Conservation (phyloP, 257 asterid genomes). For the Cinchona pubescens region DNA sequence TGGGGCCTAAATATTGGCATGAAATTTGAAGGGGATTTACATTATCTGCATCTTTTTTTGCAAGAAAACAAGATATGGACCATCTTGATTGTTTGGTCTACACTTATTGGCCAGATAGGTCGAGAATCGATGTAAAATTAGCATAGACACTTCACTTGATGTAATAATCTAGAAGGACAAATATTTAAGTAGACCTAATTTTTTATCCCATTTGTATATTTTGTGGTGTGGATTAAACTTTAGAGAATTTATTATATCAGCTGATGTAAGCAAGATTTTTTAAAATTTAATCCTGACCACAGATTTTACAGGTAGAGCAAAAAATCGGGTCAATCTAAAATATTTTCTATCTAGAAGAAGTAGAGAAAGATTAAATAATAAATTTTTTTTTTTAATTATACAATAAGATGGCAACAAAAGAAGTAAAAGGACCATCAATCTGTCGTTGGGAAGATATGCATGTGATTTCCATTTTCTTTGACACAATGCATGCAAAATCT, state of each 20-base stretch:
- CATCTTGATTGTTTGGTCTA: neutral
- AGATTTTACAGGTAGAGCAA: too few species aligned
- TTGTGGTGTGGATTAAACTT: too few species aligned
- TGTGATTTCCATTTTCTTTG: neutral
- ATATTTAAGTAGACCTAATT: too few species aligned
- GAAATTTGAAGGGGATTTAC: slow-evolving; percentile 1
- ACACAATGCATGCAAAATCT: neutral
- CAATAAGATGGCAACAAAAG: too few species aligned
- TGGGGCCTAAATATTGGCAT: neutral
- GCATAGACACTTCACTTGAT: neutral
- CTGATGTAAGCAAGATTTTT: too few species aligned
- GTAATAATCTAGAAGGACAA: neutral
- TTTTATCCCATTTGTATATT: too few species aligned
- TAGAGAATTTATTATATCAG: too few species aligned
- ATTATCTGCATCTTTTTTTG: neutral
- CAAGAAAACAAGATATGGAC: neutral
- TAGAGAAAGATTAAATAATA: too few species aligned
- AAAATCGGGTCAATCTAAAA: too few species aligned
- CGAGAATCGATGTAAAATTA: neutral
- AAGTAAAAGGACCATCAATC: neutral
- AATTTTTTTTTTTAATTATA: too few species aligned
- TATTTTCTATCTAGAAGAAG: too few species aligned
- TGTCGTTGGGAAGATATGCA: neutral
- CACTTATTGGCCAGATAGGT: slow-evolving; percentile 5
- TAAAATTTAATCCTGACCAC: too few species aligned